These are phyloP conservation scores for Apophysomyces ossiformis DNA, from an alignment of 371 early-diverging fungal genomes.

Conservation along the genomic window DNA sequence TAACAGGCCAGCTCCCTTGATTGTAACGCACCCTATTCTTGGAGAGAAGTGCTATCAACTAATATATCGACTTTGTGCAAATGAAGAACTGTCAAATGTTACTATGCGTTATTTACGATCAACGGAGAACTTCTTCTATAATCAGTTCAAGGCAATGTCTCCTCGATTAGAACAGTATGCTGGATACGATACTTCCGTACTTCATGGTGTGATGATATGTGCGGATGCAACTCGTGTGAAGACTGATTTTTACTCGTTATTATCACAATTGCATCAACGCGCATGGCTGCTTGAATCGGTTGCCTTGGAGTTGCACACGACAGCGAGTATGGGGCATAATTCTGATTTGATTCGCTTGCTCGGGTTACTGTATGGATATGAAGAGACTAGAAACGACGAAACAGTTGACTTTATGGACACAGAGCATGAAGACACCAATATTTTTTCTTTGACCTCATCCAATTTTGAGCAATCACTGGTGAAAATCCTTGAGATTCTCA, in stretches of 20 bases:
- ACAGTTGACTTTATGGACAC: constrained; percentile 34
- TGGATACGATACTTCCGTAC: constrained; percentile 13
- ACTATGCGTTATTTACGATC: constrained; percentile 85
- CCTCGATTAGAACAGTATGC: constrained; percentile 47
- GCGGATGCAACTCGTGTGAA: constrained; percentile 31
- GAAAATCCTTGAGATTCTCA: constrained; percentile 61
- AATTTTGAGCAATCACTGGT: constrained; percentile 61
- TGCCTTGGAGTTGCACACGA: constrained; percentile 81
- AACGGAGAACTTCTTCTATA: constrained; percentile 75
- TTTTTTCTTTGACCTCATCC: constrained; percentile 87
- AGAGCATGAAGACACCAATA: constrained; percentile 65
- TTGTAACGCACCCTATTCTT: constrained; percentile 74
- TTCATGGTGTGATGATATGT: constrained; percentile 27
- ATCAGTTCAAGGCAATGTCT: constrained; percentile 61
- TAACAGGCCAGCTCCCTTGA: constrained; percentile 49
- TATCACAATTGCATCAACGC: constrained; percentile 83
- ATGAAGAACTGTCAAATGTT: constrained; percentile 65
- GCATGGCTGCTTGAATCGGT: constrained; percentile 87
- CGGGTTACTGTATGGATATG: constrained; percentile 60
- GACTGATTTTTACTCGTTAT: constrained; percentile 55
- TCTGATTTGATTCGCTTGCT: constrained; percentile 61
- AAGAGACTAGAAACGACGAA: constrained; percentile 16
- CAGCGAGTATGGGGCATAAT: constrained; percentile 42
- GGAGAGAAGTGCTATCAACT: constrained; percentile 88
- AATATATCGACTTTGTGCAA: constrained; percentile 78